Evolutionary conservation across 805 yeast genomes (phyloP), one percentile per base, ranked within the genome.

Genomic region (Lipomyces oligophaga): DNA sequence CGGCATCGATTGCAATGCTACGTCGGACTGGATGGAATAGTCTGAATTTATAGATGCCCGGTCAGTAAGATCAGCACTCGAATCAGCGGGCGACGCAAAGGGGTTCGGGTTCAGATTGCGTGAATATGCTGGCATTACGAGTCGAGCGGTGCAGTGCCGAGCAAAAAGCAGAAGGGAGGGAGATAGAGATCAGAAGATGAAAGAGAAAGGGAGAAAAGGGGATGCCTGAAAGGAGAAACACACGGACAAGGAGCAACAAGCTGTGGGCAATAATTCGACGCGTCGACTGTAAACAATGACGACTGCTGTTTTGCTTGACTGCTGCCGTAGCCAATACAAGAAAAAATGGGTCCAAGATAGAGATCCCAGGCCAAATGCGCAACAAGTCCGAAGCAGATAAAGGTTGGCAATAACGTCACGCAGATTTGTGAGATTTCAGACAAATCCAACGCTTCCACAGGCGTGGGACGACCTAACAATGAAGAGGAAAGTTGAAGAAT

Each of bases 61-160:
- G 33, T 37, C 52, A 3, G 49, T 35, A 20, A 39, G 31, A 30
- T 37, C 49, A 21, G 39, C 39, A 15, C 15, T n/a, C 13, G 52
- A 47, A 26, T 28, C 37, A 13, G 47, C 54, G n/a, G 55, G 48
- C 32, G 55, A 51, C 16, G 35, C 45, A 38, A 51, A 51, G n/a
- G 55, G 55, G 35, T 51, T 50, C 26, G 55, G 55, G 35, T 51
- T 50, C 26, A 43, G 37, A 16, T 24, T 18, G n/a, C 43, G 38
- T 13, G 35, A 26, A 40, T 36, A 19, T 35, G 34, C 34, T 11
- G 43, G 38, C 46, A 46, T 46, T 6, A 37, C 20, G 38, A 10
- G 30, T 26, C 30, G 30, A 26, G n/a, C n/a, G 27, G 6, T 34
- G 7, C 38, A 19, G 38, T 19, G 25, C 31, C 30, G 39, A 30